A percentile compares a stretch with the other conserved stretches of the same genome.
Conservation (phyloP, 495 filamentous ascomycete species). For the Tuber borchii region DNA sequence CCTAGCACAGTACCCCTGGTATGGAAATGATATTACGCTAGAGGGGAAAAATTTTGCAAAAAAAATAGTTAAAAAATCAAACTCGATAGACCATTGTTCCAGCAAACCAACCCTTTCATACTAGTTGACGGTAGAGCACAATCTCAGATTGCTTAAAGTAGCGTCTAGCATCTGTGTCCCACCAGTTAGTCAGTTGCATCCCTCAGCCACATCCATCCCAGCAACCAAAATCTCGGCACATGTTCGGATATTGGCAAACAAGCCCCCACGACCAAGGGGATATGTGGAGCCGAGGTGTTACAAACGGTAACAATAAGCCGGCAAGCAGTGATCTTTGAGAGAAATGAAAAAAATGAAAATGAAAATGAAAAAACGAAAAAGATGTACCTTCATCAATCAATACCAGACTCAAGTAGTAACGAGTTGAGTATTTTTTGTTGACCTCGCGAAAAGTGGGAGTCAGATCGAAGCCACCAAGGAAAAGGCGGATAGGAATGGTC, state of each 20-base stretch:
- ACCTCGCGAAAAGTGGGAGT: conserved; percentile 98
- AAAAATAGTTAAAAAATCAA: not conserved
- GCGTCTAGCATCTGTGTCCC: conserved; percentile 69
- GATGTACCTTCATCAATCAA: conserved; percentile 85
- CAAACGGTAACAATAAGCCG: not conserved
- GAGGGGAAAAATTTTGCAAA: not conserved
- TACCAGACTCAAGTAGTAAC: conserved; percentile 95
- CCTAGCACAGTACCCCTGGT: not conserved
- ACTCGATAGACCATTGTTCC: not conserved
- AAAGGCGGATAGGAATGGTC: conserved; percentile 95
- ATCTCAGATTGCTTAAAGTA: conserved; percentile 99
- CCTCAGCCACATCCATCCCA: conserved; percentile 25
- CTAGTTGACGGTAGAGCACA: conserved; percentile 89
- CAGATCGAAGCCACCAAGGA: conserved; percentile 95
- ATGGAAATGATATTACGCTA: not conserved
- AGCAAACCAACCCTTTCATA: conserved; percentile 44
- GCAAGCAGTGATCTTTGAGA: not conserved
- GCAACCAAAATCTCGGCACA: conserved; percentile 30
- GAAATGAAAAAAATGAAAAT: conserved; percentile 1
- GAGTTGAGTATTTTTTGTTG: conserved; percentile 98
- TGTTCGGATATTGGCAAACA: conserved; percentile 3
- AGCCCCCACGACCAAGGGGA: conserved; percentile 26
- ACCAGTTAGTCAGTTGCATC: conserved; percentile 23
- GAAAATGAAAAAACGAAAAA: not conserved
- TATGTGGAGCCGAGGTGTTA: not conserved